Base-by-base conservation (phyloP, 805 yeast genomes). In the Ogataea polymorpha region DNA sequence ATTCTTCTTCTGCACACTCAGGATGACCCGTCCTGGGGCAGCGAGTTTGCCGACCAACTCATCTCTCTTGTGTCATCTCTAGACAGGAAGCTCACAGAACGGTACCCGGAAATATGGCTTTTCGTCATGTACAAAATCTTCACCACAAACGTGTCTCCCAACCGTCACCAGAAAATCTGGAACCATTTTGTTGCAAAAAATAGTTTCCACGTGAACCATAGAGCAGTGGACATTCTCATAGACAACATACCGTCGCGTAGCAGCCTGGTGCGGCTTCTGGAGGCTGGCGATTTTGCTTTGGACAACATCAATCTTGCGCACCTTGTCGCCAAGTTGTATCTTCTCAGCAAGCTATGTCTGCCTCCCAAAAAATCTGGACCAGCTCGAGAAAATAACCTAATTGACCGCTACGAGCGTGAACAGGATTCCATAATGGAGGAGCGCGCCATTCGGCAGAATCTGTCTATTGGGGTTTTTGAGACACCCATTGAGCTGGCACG, bases 71-170 rank as follows among this genome's bases (percentile, higher is more conserved):
- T 60, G 17, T 27, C 29, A 2, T 44, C 44, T 3, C 23, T 57
- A 12, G 60, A 59, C 26, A 32, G 43, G 3, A 38, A 40, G 1
- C 38, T 59, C 1, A 33, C 56, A 20, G 32, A 23, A 2, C 32
- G 37, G 11, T 61, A 59, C 37, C 64, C 65, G 2, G 66, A 62
- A 37, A 34, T 61, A 20, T 62, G 66, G 66, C 32, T 50, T 7
- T 54, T 61, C 32, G 53, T 59, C 2, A 26, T 55, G 3, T 46
- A 45, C n/a, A 62, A 61, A 32, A 32, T 62, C 16, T 48, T 47
- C 32, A 43, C 54, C 33, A 20, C 42, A 1, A 24, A 52, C 18
- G 21, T 56, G 10, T 33, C 42, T n/a, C 50, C 46, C 14, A 43
- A 35, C 16, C 38, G 45, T 15, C 41, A 53, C n/a, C 18, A 35